A percentile compares a stretch with the other conserved stretches of the same genome.
phyloP scores from a whole-genome alignment of 176 grass and related monocot species.

The Aegilops tauschii region DNA sequence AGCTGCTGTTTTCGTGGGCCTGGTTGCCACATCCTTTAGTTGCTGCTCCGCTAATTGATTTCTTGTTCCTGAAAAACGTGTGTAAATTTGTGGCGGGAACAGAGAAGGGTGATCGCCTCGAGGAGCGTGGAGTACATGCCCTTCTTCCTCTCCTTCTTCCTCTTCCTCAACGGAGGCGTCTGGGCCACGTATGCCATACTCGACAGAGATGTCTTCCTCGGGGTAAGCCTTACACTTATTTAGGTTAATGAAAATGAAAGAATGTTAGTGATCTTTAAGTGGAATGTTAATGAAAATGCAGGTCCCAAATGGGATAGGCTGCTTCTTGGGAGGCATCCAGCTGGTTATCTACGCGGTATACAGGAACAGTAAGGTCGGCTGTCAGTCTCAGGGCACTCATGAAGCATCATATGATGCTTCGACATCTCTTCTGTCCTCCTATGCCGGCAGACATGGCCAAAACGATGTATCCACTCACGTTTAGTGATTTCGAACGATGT shows the following conservation, averaged over 20 bases:
- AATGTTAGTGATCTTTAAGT: background rate
- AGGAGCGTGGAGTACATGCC: slow-evolving; percentile 80
- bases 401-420: slow-evolving; percentile 23
- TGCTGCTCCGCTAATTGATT: background rate
- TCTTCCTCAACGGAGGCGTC: slow-evolving; percentile 72
- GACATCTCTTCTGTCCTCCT: slow-evolving; percentile 3
- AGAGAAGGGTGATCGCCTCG: slow-evolving; percentile 60
- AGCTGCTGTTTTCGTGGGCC: too few species aligned
- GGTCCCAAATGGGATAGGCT: slow-evolving; percentile 76
- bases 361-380: slow-evolving; percentile 29
- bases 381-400: background rate
- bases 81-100: background rate
- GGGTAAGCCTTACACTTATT: slow-evolving; percentile 32
- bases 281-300: background rate
- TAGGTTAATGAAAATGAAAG: background rate
- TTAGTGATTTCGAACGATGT: background rate
- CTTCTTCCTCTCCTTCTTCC: slow-evolving; percentile 69
- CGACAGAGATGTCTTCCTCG: slow-evolving; percentile 56
- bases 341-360: slow-evolving; percentile 56
- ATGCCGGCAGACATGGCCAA: background rate
- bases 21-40: too few species aligned
- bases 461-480: background rate
- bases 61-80: background rate
- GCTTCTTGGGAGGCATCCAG: slow-evolving; percentile 58
- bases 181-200: slow-evolving; percentile 60